These are phyloP conservation scores for Lentinula raphanica DNA, from an alignment of 768 basidiomycete species.

Conservation along the genomic window DNA sequence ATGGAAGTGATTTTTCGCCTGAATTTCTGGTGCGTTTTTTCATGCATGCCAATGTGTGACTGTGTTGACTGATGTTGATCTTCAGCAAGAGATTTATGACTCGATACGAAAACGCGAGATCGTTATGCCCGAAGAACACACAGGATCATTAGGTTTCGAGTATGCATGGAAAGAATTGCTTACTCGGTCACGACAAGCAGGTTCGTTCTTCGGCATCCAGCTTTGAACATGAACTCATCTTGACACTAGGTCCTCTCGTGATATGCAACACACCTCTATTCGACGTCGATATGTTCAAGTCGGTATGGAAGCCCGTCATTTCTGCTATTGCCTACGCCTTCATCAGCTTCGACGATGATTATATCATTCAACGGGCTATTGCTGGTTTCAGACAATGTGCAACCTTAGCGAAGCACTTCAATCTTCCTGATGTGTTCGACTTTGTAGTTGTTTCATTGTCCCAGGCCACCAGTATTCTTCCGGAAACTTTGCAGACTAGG, in stretches of 20 bases:
- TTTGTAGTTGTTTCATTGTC: slow-evolving; percentile 91
- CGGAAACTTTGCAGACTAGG: slow-evolving; percentile 62
- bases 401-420: slow-evolving; percentile 83
- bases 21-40: slow-evolving; percentile 68
- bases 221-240: neutral
- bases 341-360: slow-evolving; percentile 94
- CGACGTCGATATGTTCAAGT: slow-evolving; percentile 90
- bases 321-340: slow-evolving; percentile 96
- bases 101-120: slow-evolving; percentile 94
- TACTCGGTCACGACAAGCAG: slow-evolving; percentile 72
- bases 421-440: slow-evolving; percentile 93
- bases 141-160: slow-evolving; percentile 93
- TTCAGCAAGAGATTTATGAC: slow-evolving; percentile 84
- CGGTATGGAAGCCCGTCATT: slow-evolving; percentile 89
- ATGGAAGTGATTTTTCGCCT: slow-evolving; percentile 71
- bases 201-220: slow-evolving; percentile 28
- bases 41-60: no score
- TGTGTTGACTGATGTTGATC: neutral
- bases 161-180: slow-evolving; percentile 98
- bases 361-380: slow-evolving; percentile 90
- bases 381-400: slow-evolving; percentile 97
- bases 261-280: slow-evolving; percentile 76
- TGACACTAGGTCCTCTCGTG: slow-evolving; percentile 54
- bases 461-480: slow-evolving; percentile 82
- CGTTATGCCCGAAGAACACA: slow-evolving; percentile 96